Conservation (phyloP, 2,329 filamentous ascomycete species). For the Drechmeria coniospora region DNA sequence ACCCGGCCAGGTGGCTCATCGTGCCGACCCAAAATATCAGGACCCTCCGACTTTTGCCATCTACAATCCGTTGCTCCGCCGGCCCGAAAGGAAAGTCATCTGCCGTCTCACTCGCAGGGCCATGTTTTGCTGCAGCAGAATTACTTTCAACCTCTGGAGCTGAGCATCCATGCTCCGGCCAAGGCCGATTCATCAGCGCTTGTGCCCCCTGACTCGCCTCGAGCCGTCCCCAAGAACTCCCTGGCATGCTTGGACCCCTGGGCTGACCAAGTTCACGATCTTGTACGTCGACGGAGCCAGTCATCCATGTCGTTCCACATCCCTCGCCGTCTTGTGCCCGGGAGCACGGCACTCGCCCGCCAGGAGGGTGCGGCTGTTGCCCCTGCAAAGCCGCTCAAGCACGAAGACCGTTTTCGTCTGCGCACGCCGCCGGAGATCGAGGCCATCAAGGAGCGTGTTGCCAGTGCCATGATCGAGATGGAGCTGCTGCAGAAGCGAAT, state of each 20-base stretch:
- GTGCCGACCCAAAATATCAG: slow-evolving; percentile 41
- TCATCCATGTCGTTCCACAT: slow-evolving; percentile 42
- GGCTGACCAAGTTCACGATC: slow-evolving; percentile 15
- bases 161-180: slow-evolving; percentile 32
- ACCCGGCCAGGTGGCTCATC: slow-evolving; percentile 28
- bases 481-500: slow-evolving; percentile 44
- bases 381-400: slow-evolving; percentile 27
- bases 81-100: slow-evolving; percentile 11
- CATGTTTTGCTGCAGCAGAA: slow-evolving; percentile 4
- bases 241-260: slow-evolving; percentile 17
- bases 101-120: no score
- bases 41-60: slow-evolving; percentile 45
- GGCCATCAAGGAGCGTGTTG: slow-evolving; percentile 37
- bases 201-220: slow-evolving; percentile 30
- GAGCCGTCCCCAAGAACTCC: slow-evolving; percentile 23
- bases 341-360: slow-evolving; percentile 9
- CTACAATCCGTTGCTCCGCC: slow-evolving; percentile 31
- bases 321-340: slow-evolving; percentile 26
- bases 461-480: slow-evolving; percentile 40
- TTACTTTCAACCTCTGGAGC: slow-evolving; percentile 39
- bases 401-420: slow-evolving; percentile 22
- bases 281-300: slow-evolving; percentile 26
- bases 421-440: slow-evolving; percentile 32
- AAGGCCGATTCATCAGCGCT: slow-evolving; percentile 38
- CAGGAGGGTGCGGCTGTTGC: slow-evolving; percentile 12